A percentile compares a stretch with the other conserved stretches of the same genome.
phyloP scores from a whole-genome alignment of 257 asterid genomes.

The Perilla frutescens region DNA sequence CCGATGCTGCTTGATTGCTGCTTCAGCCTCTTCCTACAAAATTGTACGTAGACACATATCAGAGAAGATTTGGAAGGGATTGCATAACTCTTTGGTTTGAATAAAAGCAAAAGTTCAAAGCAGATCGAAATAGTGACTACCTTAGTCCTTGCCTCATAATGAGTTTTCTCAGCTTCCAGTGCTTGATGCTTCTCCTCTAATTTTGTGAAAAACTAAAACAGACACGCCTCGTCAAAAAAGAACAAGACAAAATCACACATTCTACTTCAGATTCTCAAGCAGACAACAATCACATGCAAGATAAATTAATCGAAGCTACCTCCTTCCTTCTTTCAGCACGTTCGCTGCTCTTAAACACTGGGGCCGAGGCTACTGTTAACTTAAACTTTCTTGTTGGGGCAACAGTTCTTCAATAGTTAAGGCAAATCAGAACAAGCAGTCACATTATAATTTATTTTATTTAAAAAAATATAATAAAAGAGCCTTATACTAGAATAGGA shows the following conservation, averaged over 20 bases:
- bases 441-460: neutral
- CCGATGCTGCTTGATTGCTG: constrained; percentile 78
- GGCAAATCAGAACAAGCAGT: constrained; percentile 38
- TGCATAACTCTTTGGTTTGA: constrained; percentile 3
- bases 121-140: constrained; percentile 42
- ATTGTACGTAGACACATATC: constrained; percentile 20
- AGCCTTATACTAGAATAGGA: constrained; percentile 18
- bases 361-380: constrained; percentile 65
- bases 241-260: constrained; percentile 9
- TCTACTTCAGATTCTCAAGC: constrained; percentile 2
- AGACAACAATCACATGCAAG: constrained; percentile 10
- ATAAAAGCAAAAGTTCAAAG: neutral
- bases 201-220: constrained; percentile 66
- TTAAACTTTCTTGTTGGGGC: constrained; percentile 58
- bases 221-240: constrained; percentile 7
- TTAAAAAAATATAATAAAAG: neutral
- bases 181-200: constrained; percentile 91
- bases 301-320: constrained; percentile 46
- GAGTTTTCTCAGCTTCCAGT: constrained; percentile 71
- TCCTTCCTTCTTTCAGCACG: constrained; percentile 90
- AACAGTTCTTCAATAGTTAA: constrained; percentile 49
- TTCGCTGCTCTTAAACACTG: constrained; percentile 67
- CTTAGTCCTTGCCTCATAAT: constrained; percentile 74
- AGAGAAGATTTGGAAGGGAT: neutral
- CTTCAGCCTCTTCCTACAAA: constrained; percentile 74